A percentile compares a stretch with the other conserved stretches of the same genome.
These are phyloP conservation scores for Nitzschia palea DNA, from an alignment of 108 stramenopile species.

Conservation along the genomic window DNA sequence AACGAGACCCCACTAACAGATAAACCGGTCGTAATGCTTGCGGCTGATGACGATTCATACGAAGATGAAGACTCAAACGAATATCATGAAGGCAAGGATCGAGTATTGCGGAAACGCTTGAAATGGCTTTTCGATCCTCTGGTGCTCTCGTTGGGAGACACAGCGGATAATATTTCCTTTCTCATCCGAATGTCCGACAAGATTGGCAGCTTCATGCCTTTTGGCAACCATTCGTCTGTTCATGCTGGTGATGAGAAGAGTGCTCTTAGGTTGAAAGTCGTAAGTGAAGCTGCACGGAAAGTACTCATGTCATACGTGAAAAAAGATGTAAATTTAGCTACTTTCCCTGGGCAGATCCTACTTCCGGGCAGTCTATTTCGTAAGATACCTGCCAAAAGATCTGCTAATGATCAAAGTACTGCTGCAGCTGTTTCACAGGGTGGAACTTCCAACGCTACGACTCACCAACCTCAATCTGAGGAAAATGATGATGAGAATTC, in stretches of 20 bases:
- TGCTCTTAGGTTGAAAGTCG: conserved; percentile 52
- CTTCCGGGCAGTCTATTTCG: conserved; percentile 56
- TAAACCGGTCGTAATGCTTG: conserved; percentile 15
- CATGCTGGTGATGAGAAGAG: conserved; percentile 23
- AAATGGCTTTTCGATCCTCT: conserved; percentile 86
- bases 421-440: too few relatives aligned
- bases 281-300: conserved; percentile 68
- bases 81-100: conserved; percentile 20
- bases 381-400: conserved; percentile 3
- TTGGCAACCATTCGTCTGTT: conserved; percentile 13
- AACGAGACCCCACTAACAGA: conserved; percentile 60
- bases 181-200: conserved; percentile 78
- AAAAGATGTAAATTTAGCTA: conserved; percentile 77
- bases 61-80: conserved; percentile 22
- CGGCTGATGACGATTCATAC: conserved; percentile 25
- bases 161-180: conserved; percentile 89
- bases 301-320: conserved; percentile 82
- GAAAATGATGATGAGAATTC: too few relatives aligned
- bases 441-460: too few relatives aligned
- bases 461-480: too few relatives aligned
- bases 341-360: conserved; percentile 70
- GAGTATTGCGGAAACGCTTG: conserved; percentile 70
- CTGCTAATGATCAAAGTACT: too few relatives aligned
- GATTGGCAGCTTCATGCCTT: conserved; percentile 40
- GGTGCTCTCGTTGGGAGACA: conserved; percentile 72